Evolutionary conservation across 2,329 filamentous ascomycete genomes (phyloP), one percentile per base, ranked within the genome.

Genomic region (Bretziella fagacearum): DNA sequence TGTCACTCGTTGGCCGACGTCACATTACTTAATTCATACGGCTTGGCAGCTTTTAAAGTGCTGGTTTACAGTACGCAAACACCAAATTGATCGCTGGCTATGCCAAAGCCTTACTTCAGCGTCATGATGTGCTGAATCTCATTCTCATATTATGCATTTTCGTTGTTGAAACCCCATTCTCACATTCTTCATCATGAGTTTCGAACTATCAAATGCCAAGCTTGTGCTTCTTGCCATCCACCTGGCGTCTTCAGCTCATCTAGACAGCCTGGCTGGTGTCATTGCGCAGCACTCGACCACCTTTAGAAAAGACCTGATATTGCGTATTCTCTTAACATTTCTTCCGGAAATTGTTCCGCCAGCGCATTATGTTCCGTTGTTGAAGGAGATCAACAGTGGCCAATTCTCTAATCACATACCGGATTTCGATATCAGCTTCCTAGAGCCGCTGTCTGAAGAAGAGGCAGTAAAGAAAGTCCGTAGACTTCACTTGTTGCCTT

Each of bases 321-420:
- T 91, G 49, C 77, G 80, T 37, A 77, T 91, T 46, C 63, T 93
- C 18, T 69, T 93, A 39, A 84, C 79, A 17, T 84, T 80, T 57
- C 68, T 93, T 1, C 84, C 85, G 22, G 83, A 89, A 60, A 79
- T 72, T 36, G 57, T 76, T 4, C 71, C 72, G 4, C 76, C 84
- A 4, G 62, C 62, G n/a, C 59, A 66, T 39, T 87, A 87, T 57
- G 64, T 74, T 15, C 64, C 65, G 11, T 71, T 84, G 44, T 57
- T 86, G 15, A 61, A 71, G 54, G 69, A 75, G 45, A 62, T 86
- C 51, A 67, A 65, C 33, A 63, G 63, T 3, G 65, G 64, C 44
- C 60, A 68, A 17, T 63, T 71, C 33, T 59, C 64, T 23, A 59
- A 65, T 18, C 55, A 59, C 25, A 53, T 59, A 23, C 57, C 64